Conservation (phyloP, 2,329 filamentous ascomycete species). For the Cytospora schulzeri region DNA sequence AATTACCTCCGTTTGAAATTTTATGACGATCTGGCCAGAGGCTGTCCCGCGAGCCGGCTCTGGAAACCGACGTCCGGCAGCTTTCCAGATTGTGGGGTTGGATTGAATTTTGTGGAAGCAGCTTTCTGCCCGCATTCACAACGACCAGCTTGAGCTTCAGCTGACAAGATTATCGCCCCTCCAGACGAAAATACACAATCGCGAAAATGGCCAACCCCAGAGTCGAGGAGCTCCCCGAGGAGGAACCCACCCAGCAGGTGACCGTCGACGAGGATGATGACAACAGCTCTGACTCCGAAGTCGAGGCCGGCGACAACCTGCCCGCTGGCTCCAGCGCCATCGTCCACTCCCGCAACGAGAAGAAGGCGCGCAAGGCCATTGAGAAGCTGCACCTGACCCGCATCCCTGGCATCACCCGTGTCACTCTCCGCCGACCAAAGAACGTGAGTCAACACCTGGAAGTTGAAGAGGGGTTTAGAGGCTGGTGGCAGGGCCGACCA, state of each 20-base stretch:
- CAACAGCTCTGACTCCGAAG: slow-evolving; percentile 74
- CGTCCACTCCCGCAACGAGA: slow-evolving; percentile 99
- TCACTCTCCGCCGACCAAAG: slow-evolving; percentile 97
- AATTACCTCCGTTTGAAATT: background rate
- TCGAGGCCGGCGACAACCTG: slow-evolving; percentile 67
- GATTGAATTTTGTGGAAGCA: slow-evolving; percentile 28
- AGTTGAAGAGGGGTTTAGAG: background rate
- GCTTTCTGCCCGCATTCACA: slow-evolving; percentile 7
- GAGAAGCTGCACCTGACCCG: slow-evolving; percentile 97
- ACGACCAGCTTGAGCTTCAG: slow-evolving; percentile 26
- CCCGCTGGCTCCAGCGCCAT: slow-evolving; percentile 86
- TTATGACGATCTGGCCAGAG: background rate
- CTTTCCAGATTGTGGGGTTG: slow-evolving; percentile 25
- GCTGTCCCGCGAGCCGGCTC: background rate
- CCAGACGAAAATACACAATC: slow-evolving; percentile 16
- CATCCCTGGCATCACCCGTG: slow-evolving; percentile 94
- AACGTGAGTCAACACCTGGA: slow-evolving; percentile 70
- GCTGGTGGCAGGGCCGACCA: too few relatives aligned
- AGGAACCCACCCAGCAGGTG: slow-evolving; percentile 85
- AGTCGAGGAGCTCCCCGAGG: slow-evolving; percentile 96
- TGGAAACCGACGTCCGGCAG: slow-evolving; percentile 13
- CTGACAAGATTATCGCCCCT: slow-evolving; percentile 34
- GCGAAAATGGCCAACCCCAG: slow-evolving; percentile 91
- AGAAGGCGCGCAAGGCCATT: slow-evolving; percentile 99
- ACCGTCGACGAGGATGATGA: slow-evolving; percentile 74